Evolutionary conservation across 2,329 filamentous ascomycete genomes (phyloP), one percentile per base, ranked within the genome.

Genomic region (Bipolaris oryzae): DNA sequence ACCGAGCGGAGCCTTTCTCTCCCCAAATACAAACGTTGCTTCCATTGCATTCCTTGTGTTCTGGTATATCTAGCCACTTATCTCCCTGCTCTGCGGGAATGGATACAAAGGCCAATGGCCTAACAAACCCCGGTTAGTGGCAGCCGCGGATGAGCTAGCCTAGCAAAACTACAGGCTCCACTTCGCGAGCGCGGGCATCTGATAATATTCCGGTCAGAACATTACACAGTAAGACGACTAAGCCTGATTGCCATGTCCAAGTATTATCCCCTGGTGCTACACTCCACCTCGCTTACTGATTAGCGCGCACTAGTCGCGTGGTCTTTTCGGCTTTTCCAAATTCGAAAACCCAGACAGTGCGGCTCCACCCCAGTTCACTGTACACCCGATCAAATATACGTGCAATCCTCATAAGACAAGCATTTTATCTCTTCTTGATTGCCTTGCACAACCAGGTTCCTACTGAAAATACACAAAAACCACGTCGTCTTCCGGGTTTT

Each of bases 291-390:
- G 62, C 62, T 65, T 65, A 63, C 49, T 55, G 58, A 41, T 45
- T 65, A 65, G 62, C 53, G 62, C 62, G 54, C 62, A 63, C 62
- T 65, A 63, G 62, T 60, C 52, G 46, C 47, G 44, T 54, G 50
- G 57, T 28, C 57, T 57, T 61, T 63, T 46, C 56, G 49, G 47
- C 60, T 57, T 61, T 61, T 44, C 56, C 60, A 59, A 46, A 63
- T 55, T 50, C 43, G 58, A 56, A 61, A 60, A 57, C 49, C 53
- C 50, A 54, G 43, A 37, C 49, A 15, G 28, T 56, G 28, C 45
- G 54, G 56, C 60, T 58, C 53, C 55, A 52, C 56, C 54, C 34
- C 34, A 46, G 34, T 41, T 57, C 57, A 59, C 45, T 43, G 47
- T 48, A 41, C 49, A 58, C 51, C 47, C 46, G 50, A 52, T 31